Conservation (phyloP, 805 yeast genomes). For the Barnettozyma sucrosica region DNA sequence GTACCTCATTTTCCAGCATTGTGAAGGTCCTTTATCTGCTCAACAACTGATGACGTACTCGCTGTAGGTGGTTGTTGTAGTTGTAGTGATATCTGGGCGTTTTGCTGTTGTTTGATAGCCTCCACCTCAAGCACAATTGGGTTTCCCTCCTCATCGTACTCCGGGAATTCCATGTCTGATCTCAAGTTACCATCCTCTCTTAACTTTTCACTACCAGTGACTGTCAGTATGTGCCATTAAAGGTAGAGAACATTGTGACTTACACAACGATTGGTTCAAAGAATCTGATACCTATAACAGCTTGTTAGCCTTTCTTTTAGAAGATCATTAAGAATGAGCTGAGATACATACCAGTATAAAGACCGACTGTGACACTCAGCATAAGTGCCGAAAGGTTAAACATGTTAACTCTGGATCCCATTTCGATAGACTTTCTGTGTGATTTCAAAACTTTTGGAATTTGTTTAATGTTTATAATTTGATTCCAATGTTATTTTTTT, state of each 20-base stretch:
- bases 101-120: conserved; percentile 4
- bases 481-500: too few relatives aligned
- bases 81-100: background rate
- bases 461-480: too few relatives aligned
- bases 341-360: conserved; percentile 34
- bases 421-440: too few relatives aligned
- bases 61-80: background rate
- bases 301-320: background rate
- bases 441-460: too few relatives aligned
- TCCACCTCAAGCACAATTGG: conserved; percentile 23
- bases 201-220: conserved; percentile 45
- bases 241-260: conserved; percentile 24
- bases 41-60: background rate
- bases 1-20: background rate
- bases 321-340: background rate
- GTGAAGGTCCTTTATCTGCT: conserved; percentile 4
- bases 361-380: conserved; percentile 32
- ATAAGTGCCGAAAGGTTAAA: conserved; percentile 24
- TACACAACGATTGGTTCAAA: conserved; percentile 71
- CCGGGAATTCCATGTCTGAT: conserved; percentile 51
- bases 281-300: conserved; percentile 45
- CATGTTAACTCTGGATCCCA: conserved; percentile 24
- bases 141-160: conserved; percentile 42
- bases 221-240: conserved; percentile 7
- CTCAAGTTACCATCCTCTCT: conserved; percentile 61